A percentile compares a stretch with the other conserved stretches of the same genome.
These are phyloP conservation scores for Eucalyptus victrix DNA, from an alignment of 345 rosid species.

Conservation along the genomic window DNA sequence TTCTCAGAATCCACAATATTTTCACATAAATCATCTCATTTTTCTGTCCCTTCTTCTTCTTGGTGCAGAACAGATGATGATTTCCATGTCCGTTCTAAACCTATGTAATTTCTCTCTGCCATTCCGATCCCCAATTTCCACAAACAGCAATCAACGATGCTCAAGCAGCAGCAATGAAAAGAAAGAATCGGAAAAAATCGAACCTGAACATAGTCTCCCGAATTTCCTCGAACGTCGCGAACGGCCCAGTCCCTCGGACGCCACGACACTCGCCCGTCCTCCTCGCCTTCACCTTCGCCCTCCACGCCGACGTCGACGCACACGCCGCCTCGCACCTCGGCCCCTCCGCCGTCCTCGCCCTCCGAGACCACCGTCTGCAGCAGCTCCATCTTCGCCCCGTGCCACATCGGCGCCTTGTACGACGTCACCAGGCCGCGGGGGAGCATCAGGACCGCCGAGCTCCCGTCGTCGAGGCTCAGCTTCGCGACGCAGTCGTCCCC, in stretches of 20 bases:
- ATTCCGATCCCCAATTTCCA: not conserved
- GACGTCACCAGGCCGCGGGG: slow-evolving; percentile 69
- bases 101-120: not conserved
- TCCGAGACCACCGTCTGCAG: slow-evolving; percentile 63
- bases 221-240: slow-evolving; percentile 41
- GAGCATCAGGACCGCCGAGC: slow-evolving; percentile 55
- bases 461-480: slow-evolving; percentile 50
- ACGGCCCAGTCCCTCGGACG: slow-evolving; percentile 46
- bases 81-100: not conserved
- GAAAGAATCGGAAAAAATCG: not conserved
- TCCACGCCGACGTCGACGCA: slow-evolving; percentile 33
- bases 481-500: slow-evolving; percentile 62
- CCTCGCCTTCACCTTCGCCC: slow-evolving; percentile 6
- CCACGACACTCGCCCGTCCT: slow-evolving; percentile 11
- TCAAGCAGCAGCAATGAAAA: not conserved
- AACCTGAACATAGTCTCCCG: slow-evolving; percentile 40
- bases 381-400: slow-evolving; percentile 58
- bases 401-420: slow-evolving; percentile 75
- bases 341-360: slow-evolving; percentile 36
- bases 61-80: not conserved
- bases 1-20: not conserved
- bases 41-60: not conserved
- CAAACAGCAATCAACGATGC: not conserved
- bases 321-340: slow-evolving; percentile 63
- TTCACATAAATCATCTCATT: not conserved